Base-by-base conservation (phyloP, 805 yeast genomes). In the Sungouiozyma ichnusensis region DNA sequence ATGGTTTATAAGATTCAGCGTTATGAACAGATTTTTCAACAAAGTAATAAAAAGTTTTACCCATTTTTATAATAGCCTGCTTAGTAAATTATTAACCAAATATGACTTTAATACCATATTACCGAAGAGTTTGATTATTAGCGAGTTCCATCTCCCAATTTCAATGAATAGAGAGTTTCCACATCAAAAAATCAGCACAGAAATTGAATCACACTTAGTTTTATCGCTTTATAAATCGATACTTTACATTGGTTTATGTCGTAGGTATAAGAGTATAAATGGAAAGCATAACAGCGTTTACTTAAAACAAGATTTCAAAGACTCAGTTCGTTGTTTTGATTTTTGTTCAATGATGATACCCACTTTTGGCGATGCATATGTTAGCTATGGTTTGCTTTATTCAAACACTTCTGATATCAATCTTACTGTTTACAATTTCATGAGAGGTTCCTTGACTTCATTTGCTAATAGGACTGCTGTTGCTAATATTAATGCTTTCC, bases 271-370 rank as follows among this genome's bases (percentile, higher is more conserved):
- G 48, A 61, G 76, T 1, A 54, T 69, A 37, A 62, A 71, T 20
- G 79, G 76, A 20, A 64, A 68, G 40, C 57, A 69, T 2, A 72
- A 51, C 8, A 48, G 53, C 38, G 51, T 45, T 16, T 59, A 68
- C 47, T 57, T 66, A 13, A 60, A 67, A 16, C 65, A 70, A 42
- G 68, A 64, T 44, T 71, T 67, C 45, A 57, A 65, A 41, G 69
- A 69, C 50, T 64, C 77, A 2, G 48, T 67, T n/a, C 66, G 66
- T 37, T 63, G 67, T 41, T 76, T 78, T 50, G 68, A 72, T 38
- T 57, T 67, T 36, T 77, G 85, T 16, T 71, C 76, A 27, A 53
- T 74, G 20, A 60, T 81, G 16, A 57, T 80, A 20, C 88, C 90
- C 1, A 74, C 85, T 0, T 66, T 79, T 43, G 83, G 83, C 41